phyloP scores from a whole-genome alignment of 2,329 filamentous ascomycete genomes.

The Alternaria postmessia region DNA sequence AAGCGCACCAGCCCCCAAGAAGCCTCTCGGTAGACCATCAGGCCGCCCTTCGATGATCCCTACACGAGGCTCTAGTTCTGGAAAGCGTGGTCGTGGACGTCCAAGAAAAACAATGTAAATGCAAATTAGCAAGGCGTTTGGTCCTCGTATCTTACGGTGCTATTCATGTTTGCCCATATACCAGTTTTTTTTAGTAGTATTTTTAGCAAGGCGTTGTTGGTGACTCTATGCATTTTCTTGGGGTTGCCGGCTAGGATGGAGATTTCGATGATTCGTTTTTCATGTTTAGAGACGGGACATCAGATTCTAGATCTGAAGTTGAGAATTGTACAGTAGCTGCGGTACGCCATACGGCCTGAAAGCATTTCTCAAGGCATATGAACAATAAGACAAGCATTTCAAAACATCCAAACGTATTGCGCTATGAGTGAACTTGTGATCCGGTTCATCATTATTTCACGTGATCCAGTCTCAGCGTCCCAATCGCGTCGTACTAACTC shows the following conservation, averaged over 20 bases:
- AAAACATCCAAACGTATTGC: background rate
- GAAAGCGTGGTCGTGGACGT: constrained; percentile 34
- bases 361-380: background rate
- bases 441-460: background rate
- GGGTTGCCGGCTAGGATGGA: background rate
- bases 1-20: constrained; percentile 33
- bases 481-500: constrained; percentile 4
- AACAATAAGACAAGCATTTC: background rate
- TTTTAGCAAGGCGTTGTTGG: background rate
- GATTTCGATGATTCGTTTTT: background rate
- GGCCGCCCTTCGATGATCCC: constrained; percentile 33
- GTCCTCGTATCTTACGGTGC: background rate
- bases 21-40: constrained; percentile 24
- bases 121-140: background rate
- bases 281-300: background rate
- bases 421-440: too few species aligned
- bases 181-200: background rate
- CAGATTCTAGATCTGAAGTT: background rate
- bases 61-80: constrained; percentile 31
- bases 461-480: constrained; percentile 10
- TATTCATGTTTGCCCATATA: background rate
- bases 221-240: background rate
- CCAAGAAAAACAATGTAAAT: constrained; percentile 32
- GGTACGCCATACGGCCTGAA: background rate
- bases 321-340: background rate